A percentile compares a stretch with the other conserved stretches of the same genome.
Conservation (phyloP, 1,284 basidiomycete genomes). For the Cutaneotrichosporon cavernicola region DNA sequence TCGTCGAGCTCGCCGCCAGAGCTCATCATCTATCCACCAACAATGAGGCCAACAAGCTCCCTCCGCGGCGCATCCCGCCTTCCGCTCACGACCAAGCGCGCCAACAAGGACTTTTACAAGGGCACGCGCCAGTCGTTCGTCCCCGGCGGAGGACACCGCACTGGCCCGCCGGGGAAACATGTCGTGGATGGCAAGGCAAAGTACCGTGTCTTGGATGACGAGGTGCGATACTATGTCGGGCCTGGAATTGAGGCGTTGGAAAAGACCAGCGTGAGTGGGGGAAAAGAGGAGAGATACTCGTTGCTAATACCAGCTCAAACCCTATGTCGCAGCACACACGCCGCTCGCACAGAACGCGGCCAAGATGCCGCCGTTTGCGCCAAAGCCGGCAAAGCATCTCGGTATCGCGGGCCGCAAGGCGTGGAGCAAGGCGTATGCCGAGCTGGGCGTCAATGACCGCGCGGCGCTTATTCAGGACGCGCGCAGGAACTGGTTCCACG, state of each 20-base stretch:
- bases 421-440: conserved; percentile 40
- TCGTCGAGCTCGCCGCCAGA: background rate
- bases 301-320: conserved; percentile 52
- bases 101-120: conserved; percentile 92
- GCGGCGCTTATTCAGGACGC: conserved; percentile 42
- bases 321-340: conserved; percentile 53
- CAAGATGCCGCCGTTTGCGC: conserved; percentile 27
- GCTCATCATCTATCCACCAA: background rate
- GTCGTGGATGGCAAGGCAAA: conserved; percentile 71
- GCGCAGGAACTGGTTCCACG: conserved; percentile 45
- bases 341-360: conserved; percentile 20
- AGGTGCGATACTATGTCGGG: conserved; percentile 78
- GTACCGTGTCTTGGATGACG: conserved; percentile 73
- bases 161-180: conserved; percentile 80
- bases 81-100: conserved; percentile 75
- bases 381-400: conserved; percentile 14
- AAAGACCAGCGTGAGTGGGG: conserved; percentile 16
- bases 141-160: conserved; percentile 68
- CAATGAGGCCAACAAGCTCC: conserved; percentile 45
- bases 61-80: conserved; percentile 64
- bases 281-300: background rate
- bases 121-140: conserved; percentile 78
- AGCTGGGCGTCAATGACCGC: conserved; percentile 32
- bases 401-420: conserved; percentile 8
- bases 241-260: conserved; percentile 56